Conservation (phyloP, 2,329 filamentous ascomycete species). For the Colletotrichum sp. region DNA sequence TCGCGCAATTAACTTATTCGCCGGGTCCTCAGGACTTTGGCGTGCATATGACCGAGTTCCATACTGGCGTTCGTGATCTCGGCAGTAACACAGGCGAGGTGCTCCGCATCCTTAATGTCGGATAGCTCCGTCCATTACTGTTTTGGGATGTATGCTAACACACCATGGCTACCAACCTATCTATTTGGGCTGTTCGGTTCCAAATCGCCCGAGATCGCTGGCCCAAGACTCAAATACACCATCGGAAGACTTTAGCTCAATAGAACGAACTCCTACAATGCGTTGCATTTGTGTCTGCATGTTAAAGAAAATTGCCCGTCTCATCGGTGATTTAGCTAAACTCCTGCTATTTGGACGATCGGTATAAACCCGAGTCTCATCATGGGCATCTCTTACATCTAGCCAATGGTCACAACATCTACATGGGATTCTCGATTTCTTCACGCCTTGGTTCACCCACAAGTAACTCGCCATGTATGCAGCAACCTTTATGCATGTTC, state of each 20-base stretch:
- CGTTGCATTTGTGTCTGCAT: accelerated
- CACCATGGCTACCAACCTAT: neutral
- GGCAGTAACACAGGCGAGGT: neutral
- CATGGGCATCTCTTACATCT: neutral
- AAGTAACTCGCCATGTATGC: neutral
- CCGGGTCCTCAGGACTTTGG: neutral
- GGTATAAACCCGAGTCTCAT: neutral
- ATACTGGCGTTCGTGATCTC: neutral
- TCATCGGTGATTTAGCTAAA: neutral
- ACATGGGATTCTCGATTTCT: neutral
- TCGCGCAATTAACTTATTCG: neutral
- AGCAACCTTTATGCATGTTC: neutral
- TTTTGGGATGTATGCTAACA: neutral
- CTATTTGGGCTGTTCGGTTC: neutral
- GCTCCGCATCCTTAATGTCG: neutral
- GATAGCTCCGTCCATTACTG: neutral
- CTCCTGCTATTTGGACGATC: accelerated
- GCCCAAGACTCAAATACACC: accelerated
- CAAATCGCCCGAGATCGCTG: neutral
- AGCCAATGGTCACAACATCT: neutral
- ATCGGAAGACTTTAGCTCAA: neutral
- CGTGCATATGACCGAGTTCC: neutral
- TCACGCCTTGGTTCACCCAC: neutral
- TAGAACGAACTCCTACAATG: neutral
- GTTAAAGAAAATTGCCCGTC: neutral